A percentile compares a stretch with the other conserved stretches of the same genome.
Evolutionary conservation across 2,329 filamentous ascomycete genomes (phyloP).

Genomic region (Fulvia fulva): DNA sequence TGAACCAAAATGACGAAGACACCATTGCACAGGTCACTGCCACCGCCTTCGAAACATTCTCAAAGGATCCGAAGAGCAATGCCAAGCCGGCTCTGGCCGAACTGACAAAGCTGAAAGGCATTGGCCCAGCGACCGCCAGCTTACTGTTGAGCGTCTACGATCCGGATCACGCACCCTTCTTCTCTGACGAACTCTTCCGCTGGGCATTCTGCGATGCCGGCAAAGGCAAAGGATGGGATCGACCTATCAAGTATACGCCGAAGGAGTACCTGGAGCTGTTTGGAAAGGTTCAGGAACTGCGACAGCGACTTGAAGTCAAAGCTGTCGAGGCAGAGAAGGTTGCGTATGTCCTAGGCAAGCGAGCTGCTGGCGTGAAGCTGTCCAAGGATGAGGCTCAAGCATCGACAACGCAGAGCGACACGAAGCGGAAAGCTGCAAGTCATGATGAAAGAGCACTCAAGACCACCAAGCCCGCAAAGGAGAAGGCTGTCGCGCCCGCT

Average conservation of each 20-base stretch:
- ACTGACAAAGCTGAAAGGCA: slow-evolving; percentile 62
- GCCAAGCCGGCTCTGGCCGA: slow-evolving; percentile 46
- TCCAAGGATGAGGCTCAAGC: not conserved
- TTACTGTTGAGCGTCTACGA: slow-evolving; percentile 65
- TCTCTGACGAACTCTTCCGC: slow-evolving; percentile 73
- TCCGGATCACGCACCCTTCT: slow-evolving; percentile 62
- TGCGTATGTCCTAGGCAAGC: slow-evolving; percentile 20
- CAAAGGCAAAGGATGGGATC: slow-evolving; percentile 40
- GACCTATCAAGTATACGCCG: slow-evolving; percentile 62
- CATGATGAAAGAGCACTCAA: no score
- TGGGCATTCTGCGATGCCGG: slow-evolving; percentile 58
- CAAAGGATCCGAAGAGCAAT: slow-evolving; percentile 7
- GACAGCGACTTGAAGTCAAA: slow-evolving; percentile 41
- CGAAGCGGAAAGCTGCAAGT: not conserved
- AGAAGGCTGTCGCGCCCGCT: no score
- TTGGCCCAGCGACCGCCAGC: slow-evolving; percentile 76
- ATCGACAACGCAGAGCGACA: not conserved
- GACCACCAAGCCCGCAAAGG: no score
- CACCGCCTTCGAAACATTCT: slow-evolving; percentile 50
- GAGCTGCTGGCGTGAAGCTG: not conserved
- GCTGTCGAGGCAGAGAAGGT: slow-evolving; percentile 19
- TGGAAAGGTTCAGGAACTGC: slow-evolving; percentile 31
- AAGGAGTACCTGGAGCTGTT: slow-evolving; percentile 64
- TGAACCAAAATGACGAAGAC: slow-evolving; percentile 56
- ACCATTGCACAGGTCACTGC: slow-evolving; percentile 48